Evolutionary conservation across 2,329 filamentous ascomycete genomes (phyloP).

Genomic region (Stemphylium vesicarium): DNA sequence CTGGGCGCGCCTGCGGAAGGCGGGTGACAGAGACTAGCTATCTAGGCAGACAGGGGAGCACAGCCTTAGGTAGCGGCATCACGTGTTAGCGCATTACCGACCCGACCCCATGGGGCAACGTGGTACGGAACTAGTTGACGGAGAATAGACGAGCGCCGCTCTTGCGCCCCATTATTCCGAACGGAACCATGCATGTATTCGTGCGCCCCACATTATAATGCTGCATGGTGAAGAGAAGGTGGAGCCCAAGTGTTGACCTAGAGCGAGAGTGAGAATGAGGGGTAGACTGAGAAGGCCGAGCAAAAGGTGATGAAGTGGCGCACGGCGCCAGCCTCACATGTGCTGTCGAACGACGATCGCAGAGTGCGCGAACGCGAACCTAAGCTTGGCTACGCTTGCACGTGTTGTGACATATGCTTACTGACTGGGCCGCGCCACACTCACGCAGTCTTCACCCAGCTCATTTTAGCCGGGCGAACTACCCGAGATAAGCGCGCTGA

Average conservation of each 20-base stretch:
- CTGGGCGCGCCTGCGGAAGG: conserved; percentile 1
- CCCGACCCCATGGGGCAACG: conserved; percentile 3
- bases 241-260: neutral
- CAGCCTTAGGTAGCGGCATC: conserved; percentile 3
- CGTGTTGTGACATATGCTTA: conserved; percentile 7
- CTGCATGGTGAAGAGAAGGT: neutral
- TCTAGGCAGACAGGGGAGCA: neutral
- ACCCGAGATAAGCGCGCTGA: neutral
- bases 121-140: conserved; percentile 3
- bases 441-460: neutral
- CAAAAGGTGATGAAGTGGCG: neutral
- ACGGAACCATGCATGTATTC: neutral
- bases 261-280: neutral
- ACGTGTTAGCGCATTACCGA: conserved; percentile 9
- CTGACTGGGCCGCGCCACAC: neutral
- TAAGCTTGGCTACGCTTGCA: neutral
- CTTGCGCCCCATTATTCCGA: neutral
- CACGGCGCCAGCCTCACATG: neutral
- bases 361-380: neutral
- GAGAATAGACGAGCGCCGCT: conserved; percentile 1
- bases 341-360: conserved; percentile 2
- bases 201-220: neutral
- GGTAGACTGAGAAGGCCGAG: neutral
- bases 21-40: conserved; percentile 4
- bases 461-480: conserved; percentile 1